These are phyloP conservation scores for Carnegiea gigantea DNA, from an alignment of 179 eudicot genomes.

Conservation along the genomic window DNA sequence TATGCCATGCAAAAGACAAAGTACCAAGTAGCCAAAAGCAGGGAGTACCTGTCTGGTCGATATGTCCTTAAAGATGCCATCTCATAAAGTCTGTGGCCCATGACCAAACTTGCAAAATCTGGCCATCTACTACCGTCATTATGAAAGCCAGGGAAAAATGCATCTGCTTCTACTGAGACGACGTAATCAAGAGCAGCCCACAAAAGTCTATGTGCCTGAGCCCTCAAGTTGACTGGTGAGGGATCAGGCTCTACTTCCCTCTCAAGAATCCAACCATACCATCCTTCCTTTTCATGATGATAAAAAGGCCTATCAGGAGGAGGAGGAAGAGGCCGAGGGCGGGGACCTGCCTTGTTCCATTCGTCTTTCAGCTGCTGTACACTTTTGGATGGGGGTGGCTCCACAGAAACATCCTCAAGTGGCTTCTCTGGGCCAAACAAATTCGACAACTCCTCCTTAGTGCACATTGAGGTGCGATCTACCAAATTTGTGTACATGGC, in stretches of 20 bases:
- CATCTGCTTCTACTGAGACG: constrained; percentile 92
- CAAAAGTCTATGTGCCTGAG: constrained; percentile 73
- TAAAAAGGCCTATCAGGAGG: constrained; percentile 90
- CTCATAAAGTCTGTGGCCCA: constrained; percentile 91
- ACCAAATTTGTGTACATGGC: constrained; percentile 88
- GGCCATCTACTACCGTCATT: constrained; percentile 91
- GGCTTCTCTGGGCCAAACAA: constrained; percentile 71
- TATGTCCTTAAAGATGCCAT: constrained; percentile 78
- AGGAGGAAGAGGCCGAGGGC: constrained; percentile 97
- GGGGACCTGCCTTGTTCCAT: constrained; percentile 95
- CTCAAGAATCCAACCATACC: constrained; percentile 96
- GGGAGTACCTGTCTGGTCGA: constrained; percentile 81
- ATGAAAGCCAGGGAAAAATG: constrained; percentile 90
- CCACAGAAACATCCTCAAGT: constrained; percentile 40
- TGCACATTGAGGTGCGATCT: constrained; percentile 85
- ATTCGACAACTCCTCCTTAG: constrained; percentile 60
- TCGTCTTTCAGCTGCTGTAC: constrained; percentile 55
- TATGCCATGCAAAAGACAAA: neutral
- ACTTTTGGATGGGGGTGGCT: constrained; percentile 57
- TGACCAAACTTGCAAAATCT: constrained; percentile 89
- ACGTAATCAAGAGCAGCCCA: constrained; percentile 97
- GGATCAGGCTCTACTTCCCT: constrained; percentile 82
- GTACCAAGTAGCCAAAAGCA: neutral
- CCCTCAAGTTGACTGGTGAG: constrained; percentile 52
- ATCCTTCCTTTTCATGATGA: constrained; percentile 91